Evolutionary conservation across 441 rosid genomes (phyloP).

Genomic region (Mallotus repandus): DNA sequence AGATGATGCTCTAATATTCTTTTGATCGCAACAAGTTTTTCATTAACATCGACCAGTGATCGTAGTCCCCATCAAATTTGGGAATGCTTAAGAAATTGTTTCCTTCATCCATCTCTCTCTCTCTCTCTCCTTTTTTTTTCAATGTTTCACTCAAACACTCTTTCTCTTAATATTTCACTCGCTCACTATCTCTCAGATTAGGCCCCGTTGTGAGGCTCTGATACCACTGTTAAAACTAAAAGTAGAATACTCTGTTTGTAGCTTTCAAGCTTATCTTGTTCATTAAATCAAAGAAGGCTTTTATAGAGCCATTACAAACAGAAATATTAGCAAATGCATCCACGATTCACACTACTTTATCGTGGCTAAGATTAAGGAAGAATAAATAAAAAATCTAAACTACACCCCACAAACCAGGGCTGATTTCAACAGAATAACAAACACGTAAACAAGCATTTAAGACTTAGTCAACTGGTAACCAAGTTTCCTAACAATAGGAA

Average conservation of each 20-base stretch:
- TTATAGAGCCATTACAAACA: neutral
- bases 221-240: no score
- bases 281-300: neutral
- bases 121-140: no score
- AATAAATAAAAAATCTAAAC: neutral
- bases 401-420: neutral
- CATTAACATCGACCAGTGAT: neutral
- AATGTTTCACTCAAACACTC: constrained; percentile 1
- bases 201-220: no score
- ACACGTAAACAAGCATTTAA: neutral
- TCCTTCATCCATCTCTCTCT: neutral
- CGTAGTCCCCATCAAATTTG: neutral
- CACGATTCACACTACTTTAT: neutral
- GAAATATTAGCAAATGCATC: neutral
- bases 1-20: neutral
- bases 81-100: neutral
- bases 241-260: neutral
- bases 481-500: neutral
- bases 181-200: neutral
- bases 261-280: neutral
- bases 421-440: neutral
- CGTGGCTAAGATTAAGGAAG: neutral
- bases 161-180: neutral
- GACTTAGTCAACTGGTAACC: neutral
- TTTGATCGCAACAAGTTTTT: neutral